Percentiles rank a stretch among this genome's conserved stretches.
These are phyloP conservation scores for Globisporangium solare DNA, from an alignment of 352 stramenopile species.

Conservation along the genomic window DNA sequence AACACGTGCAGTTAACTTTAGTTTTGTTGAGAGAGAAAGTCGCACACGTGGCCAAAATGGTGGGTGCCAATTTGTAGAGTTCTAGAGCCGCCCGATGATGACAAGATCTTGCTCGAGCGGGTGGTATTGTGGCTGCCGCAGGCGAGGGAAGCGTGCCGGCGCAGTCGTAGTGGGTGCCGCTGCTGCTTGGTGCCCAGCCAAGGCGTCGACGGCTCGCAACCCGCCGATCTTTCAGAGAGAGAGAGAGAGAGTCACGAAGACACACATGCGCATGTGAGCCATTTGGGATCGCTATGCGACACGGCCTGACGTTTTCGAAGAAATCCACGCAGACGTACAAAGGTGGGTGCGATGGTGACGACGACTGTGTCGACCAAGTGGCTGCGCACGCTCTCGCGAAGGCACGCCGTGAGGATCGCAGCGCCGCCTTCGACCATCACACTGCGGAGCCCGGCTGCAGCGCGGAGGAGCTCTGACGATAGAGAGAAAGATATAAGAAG, in stretches of 20 bases:
- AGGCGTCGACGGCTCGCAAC: conserved; percentile 34
- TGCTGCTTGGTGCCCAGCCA: conserved; percentile 12
- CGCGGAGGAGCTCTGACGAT: conserved; percentile 27
- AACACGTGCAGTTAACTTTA: too few species aligned
- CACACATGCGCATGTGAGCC: not conserved
- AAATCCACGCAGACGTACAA: conserved; percentile 34
- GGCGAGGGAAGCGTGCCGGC: conserved; percentile 10
- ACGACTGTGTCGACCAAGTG: conserved; percentile 67
- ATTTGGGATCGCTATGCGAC: not conserved
- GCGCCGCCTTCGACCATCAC: conserved; percentile 85
- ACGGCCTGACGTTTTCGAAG: not conserved
- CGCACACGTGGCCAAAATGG: not conserved
- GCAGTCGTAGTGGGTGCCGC: conserved; percentile 3
- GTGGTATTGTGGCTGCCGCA: conserved; percentile 17
- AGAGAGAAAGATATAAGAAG: not conserved
- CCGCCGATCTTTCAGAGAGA: conserved; percentile 45
- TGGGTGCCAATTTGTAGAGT: not conserved
- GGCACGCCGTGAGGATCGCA: conserved; percentile 66
- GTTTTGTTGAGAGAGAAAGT: too few species aligned
- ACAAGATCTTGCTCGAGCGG: conserved; percentile 18
- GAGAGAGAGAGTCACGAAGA: not conserved
- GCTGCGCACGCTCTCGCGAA: conserved; percentile 26
- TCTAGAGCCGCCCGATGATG: conserved; percentile 16
- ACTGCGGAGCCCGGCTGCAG: conserved; percentile 37
- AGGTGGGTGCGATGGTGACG: conserved; percentile 76